Percentiles rank a stretch among this genome's conserved stretches.
These are phyloP conservation scores for Lentinula sp. DNA, from an alignment of 768 basidiomycete species.

Conservation along the genomic window DNA sequence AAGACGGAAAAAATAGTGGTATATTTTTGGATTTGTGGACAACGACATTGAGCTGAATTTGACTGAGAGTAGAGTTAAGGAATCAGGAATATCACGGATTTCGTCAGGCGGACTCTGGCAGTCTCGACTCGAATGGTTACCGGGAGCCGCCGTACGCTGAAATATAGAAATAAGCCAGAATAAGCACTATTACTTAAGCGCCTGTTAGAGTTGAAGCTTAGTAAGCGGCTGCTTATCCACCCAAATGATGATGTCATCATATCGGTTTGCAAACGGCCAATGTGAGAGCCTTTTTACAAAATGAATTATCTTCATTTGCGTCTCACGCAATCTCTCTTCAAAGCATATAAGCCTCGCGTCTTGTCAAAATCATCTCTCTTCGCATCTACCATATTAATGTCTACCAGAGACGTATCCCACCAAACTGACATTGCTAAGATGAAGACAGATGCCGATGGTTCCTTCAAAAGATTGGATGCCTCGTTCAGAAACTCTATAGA, in stretches of 20 bases:
- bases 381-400: background rate
- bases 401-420: conserved; percentile 20
- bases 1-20: background rate
- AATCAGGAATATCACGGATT: no score
- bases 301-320: background rate
- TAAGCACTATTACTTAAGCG: no score
- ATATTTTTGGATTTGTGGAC: background rate
- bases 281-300: background rate
- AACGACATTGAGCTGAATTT: no score
- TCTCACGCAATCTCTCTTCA: background rate
- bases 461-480: conserved; percentile 48
- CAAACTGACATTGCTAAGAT: conserved; percentile 49
- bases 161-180: no score
- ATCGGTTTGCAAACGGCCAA: background rate
- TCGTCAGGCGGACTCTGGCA: no score
- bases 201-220: no score
- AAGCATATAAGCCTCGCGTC: background rate
- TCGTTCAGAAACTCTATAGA: conserved; percentile 51
- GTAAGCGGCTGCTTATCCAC: background rate
- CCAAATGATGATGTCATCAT: background rate
- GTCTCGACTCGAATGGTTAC: no score
- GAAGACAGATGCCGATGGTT: conserved; percentile 41
- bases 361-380: background rate
- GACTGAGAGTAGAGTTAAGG: no score
- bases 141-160: no score